Percentiles rank a stretch among this genome's conserved stretches.
These are phyloP conservation scores for Monoraphidium neglectum DNA, from an alignment of 139 green algal species.

Conservation along the genomic window DNA sequence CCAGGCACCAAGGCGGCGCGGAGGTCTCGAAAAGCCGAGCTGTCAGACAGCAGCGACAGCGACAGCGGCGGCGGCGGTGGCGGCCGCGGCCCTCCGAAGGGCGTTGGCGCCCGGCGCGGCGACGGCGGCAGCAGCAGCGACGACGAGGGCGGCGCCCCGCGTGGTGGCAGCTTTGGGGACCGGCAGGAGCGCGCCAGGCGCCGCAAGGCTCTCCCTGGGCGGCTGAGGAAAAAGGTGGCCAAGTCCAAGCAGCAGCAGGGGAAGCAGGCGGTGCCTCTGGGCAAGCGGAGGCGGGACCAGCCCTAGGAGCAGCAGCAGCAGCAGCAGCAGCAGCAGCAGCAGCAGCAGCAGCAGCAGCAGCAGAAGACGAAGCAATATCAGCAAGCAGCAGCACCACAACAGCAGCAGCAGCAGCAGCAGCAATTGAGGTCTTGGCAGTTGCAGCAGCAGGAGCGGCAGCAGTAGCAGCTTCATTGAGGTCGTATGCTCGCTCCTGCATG, in stretches of 20 bases:
- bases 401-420: too few species aligned
- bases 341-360: not conserved
- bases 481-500: too few species aligned
- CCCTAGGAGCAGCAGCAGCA: not conserved
- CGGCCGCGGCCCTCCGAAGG: not conserved
- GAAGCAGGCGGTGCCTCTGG: too few species aligned
- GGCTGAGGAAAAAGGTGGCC: conserved; percentile 75
- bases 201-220: conserved; percentile 60
- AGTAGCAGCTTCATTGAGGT: too few species aligned
- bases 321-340: conserved; percentile 1
- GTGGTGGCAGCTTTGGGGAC: conserved; percentile 3
- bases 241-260: conserved; percentile 16
- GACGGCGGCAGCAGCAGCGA: conserved; percentile 5
- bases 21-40: too few species aligned
- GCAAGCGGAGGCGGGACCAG: too few species aligned
- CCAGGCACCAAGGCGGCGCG: conserved; percentile 4
- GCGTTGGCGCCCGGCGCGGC: not conserved
- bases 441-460: too few species aligned
- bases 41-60: not conserved
- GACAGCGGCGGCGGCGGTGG: conserved; percentile 2
- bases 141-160: not conserved
- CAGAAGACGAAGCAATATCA: too few species aligned
- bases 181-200: not conserved
- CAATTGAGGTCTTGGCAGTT: too few species aligned
- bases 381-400: too few species aligned